Conservation (phyloP, 306 rosid species). For the Sphenostylis stenocarpa region DNA sequence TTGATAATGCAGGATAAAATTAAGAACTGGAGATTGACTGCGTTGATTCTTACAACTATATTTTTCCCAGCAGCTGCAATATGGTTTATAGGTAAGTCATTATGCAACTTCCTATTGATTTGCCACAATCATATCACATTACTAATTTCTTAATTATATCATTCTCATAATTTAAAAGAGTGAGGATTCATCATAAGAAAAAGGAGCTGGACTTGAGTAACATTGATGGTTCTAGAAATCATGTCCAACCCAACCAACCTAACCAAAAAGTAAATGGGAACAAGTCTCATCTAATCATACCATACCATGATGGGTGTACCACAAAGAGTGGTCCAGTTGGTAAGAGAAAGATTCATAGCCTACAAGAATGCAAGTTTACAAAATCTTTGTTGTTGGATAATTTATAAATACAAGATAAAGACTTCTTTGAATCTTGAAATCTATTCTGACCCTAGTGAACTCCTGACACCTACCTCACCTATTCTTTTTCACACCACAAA, state of each 20-base stretch:
- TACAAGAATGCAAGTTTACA: background rate
- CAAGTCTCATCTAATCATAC: background rate
- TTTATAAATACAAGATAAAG: too few relatives aligned
- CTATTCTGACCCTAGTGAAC: background rate
- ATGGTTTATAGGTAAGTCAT: conserved; percentile 77
- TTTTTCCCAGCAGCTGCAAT: conserved; percentile 69
- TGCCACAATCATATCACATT: background rate
- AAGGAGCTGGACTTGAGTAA: background rate
- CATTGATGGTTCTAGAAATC: background rate
- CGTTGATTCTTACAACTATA: conserved; percentile 72
- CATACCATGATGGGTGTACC: background rate
- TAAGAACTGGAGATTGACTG: conserved; percentile 76
- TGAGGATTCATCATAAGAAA: background rate
- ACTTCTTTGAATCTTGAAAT: background rate
- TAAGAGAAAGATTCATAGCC: background rate
- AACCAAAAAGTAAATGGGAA: background rate
- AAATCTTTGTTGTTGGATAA: too few relatives aligned
- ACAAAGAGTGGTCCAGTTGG: background rate
- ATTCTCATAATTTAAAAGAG: background rate
- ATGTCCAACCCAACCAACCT: background rate
- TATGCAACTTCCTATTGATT: conserved; percentile 13
- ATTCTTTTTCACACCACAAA: background rate
- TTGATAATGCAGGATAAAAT: conserved; percentile 60
- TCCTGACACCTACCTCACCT: background rate
- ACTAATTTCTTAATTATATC: background rate